phyloP scores from a whole-genome alignment of 495 filamentous ascomycete genomes.

The Podospora anserina region DNA sequence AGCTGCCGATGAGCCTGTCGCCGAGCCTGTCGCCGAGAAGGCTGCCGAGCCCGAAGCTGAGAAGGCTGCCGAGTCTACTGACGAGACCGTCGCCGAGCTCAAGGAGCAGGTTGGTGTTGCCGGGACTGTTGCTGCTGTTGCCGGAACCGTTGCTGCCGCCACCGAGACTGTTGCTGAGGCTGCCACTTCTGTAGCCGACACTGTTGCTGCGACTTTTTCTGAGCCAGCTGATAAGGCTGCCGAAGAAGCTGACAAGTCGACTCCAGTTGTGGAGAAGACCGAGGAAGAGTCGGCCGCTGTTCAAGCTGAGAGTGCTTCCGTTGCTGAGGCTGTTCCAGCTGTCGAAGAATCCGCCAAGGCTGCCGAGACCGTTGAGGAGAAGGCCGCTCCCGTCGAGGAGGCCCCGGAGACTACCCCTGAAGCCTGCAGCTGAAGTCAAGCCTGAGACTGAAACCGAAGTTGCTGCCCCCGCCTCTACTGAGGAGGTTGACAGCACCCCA shows the following conservation, averaged over 20 bases:
- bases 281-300: conserved; percentile 11
- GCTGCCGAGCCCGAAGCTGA: conserved; percentile 1
- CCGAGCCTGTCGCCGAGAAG: conserved; percentile 2
- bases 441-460: conserved; percentile 4
- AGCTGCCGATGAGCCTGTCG: neutral
- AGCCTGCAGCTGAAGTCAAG: neutral
- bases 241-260: neutral
- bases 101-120: neutral
- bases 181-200: neutral
- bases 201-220: conserved; percentile 12
- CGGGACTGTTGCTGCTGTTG: neutral
- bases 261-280: neutral
- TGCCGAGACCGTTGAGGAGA: conserved; percentile 3
- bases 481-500: conserved; percentile 20
- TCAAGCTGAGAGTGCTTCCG: conserved; percentile 10
- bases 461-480: conserved; percentile 5
- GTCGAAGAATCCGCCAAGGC: conserved; percentile 14
- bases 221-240: neutral
- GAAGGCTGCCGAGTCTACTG: neutral
- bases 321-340: conserved; percentile 1
- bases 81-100: neutral
- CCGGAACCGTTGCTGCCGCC: neutral
- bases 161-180: neutral
- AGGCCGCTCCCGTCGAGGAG: conserved; percentile 18
- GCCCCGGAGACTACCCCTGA: neutral